Evolutionary conservation across 257 asterid species (phyloP), one percentile per base, ranked within the genome.

Genomic region (Pogostemon cablin): DNA sequence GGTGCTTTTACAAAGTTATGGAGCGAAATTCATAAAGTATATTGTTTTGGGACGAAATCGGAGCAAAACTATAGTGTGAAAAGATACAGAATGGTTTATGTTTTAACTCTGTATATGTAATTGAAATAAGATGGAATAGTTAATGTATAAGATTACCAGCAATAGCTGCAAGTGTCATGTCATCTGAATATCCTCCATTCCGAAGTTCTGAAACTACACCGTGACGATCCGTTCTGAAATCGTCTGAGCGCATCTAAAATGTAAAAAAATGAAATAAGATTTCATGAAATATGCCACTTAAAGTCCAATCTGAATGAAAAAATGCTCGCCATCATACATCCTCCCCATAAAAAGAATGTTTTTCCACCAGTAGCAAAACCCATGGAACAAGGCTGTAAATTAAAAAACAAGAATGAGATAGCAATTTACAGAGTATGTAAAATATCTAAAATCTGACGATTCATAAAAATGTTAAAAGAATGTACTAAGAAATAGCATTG

Each of bases 281-380:
- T 73, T 59, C 76, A 48, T 55, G 54, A 53, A 54, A 76, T 48
- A 55, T 48, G 52, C n/a, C 34, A 20, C 58, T 68, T 12, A 17
- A 55, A 62, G 50, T 25, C 50, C 64, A 49, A 62, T 67, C 56
- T 52, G 37, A 48, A 55, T 32, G 1, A 25, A 59, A 15, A 55
- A 32, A 67, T 47, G 35, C 68, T 83, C 79, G 86, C 98, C 98
- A 92, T 92, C 98, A 90, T 92, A 86, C 98, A 92, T 78, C 98
- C 98, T 78, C 98, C 98, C 98, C 98, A 92, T 63, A 92, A 73
- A 77, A 92, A 92, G 88, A 92, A 92, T 65, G 98, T 92, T 80
- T 80, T 90, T 63, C 98, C 96, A 61, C 96, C 98, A 65, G 98
- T 92, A 48, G 98, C 98, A 78, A 92, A 92, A 72, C 98, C 98